Evolutionary conservation across 768 basidiomycete genomes (phyloP), one percentile per base, ranked within the genome.

Genomic region (Boletus eberwhitei): DNA sequence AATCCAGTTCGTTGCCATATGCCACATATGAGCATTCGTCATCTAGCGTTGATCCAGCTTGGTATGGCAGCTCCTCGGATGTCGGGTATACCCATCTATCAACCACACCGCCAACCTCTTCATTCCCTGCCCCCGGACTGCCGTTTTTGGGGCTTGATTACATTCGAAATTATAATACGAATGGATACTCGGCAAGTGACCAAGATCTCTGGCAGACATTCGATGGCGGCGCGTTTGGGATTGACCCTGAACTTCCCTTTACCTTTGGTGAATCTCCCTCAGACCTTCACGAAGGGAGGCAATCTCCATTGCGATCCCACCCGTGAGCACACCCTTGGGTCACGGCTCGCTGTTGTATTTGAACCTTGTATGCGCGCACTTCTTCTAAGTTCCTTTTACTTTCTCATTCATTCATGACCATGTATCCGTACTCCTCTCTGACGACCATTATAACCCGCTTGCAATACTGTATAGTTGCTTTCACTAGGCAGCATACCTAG

Each of bases 61-160:
- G 70, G 70, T 71, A 71, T 45, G 37, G 24, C 53, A 54, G 65
- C 38, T 59, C 53, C 76, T 74, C 59, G 66, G 69, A 61, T 76
- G 73, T 61, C 72, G 64, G 73, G 74, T 62, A 66, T 68, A 49
- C 71, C 47, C 77, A 77, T 5, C 71, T 81, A 32, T 84, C 83
- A 6, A 80, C 78, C 12, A 81, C 84, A 12, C 80, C 86, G 3
- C 80, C 85, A 13, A 80, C 78, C 6, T 70, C 86, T n/a, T 76
- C 79, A 5, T 90, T 90, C 66, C 75, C 85, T 58, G 82, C 83
- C 9, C 77, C 84, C 22, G 88, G 88, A 37, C 75, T 92, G n/a
- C 91, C 90, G 1, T 93, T 93, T 76, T 79, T 83, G 31, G 91
- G 90, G 11, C 76, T 93, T 32, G 91, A 93, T 61, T 93, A 82